phyloP scores from a whole-genome alignment of 2,329 filamentous ascomycete genomes.

The Curvularia hawaiiensis region DNA sequence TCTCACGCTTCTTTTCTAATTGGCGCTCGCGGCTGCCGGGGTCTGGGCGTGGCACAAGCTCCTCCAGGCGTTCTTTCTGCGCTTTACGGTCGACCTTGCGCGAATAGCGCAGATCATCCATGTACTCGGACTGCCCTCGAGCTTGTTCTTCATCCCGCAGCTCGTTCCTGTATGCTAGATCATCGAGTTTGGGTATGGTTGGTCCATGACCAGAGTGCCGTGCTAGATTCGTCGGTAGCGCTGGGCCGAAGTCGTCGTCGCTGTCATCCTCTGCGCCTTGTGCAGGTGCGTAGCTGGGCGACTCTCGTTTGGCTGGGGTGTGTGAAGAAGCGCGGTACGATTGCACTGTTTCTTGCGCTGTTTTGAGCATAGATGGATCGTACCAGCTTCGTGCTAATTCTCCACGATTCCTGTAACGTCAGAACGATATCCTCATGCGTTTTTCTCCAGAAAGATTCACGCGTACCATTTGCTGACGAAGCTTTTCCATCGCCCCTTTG shows the following conservation, averaged over 20 bases:
- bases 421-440: constrained; percentile 36
- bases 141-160: constrained; percentile 61
- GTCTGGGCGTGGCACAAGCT: constrained; percentile 81
- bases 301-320: constrained; percentile 23
- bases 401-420: constrained; percentile 73
- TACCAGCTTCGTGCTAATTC: constrained; percentile 94
- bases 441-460: neutral
- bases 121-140: constrained; percentile 53
- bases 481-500: constrained; percentile 88
- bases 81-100: constrained; percentile 68
- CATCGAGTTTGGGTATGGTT: constrained; percentile 72
- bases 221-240: constrained; percentile 51
- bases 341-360: constrained; percentile 49
- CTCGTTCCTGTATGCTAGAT: constrained; percentile 70
- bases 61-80: constrained; percentile 77
- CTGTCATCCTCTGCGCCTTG: constrained; percentile 23
- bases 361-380: constrained; percentile 72
- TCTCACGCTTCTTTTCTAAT: constrained; percentile 81
- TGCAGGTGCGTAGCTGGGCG: constrained; percentile 23
- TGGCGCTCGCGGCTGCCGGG: constrained; percentile 80
- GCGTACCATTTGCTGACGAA: constrained; percentile 84
- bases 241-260: constrained; percentile 59
- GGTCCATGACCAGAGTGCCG: constrained; percentile 53
- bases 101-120: constrained; percentile 62
- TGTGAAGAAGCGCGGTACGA: constrained; percentile 24